These are phyloP conservation scores for Melanogaster broomeanus DNA, from an alignment of 768 basidiomycete genomes.

Conservation along the genomic window DNA sequence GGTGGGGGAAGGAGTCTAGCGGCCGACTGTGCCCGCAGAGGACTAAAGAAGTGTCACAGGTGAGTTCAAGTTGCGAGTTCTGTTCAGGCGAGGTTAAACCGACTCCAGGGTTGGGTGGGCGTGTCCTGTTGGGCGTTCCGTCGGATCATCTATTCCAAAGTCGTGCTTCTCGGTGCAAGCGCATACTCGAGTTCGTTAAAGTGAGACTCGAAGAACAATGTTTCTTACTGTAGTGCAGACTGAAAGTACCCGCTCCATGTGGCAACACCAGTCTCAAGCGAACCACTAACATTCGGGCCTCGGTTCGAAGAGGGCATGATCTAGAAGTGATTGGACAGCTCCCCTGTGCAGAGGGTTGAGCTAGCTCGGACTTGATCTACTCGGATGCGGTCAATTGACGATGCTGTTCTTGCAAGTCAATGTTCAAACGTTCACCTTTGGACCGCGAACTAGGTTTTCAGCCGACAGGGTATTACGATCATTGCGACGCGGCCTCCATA, in stretches of 20 bases:
- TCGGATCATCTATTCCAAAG: conserved; percentile 55
- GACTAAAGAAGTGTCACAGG: neutral
- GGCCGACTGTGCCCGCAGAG: neutral
- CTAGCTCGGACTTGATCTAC: no score
- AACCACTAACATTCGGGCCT: conserved; percentile 47
- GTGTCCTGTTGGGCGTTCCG: conserved; percentile 50
- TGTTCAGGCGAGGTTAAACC: neutral
- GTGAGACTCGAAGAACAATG: conserved; percentile 63
- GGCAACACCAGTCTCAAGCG: neutral
- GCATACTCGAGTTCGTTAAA: conserved; percentile 68
- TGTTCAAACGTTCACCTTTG: no score
- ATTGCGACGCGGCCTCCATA: no score
- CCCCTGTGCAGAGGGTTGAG: conserved; percentile 58
- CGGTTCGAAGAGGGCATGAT: conserved; percentile 49
- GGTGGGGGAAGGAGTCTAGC: no score
- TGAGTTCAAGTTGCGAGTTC: neutral
- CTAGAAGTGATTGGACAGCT: conserved; percentile 66
- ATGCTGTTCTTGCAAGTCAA: no score
- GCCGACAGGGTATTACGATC: no score
- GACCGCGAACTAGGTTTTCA: no score
- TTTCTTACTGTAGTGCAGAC: conserved; percentile 63
- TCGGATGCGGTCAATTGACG: no score
- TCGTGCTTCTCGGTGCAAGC: conserved; percentile 46
- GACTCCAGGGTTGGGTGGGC: conserved; percentile 45
- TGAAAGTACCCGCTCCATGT: conserved; percentile 15